Evolutionary conservation across 108 stramenopile species (phyloP).

Genomic region (Skeletonema grethae): DNA sequence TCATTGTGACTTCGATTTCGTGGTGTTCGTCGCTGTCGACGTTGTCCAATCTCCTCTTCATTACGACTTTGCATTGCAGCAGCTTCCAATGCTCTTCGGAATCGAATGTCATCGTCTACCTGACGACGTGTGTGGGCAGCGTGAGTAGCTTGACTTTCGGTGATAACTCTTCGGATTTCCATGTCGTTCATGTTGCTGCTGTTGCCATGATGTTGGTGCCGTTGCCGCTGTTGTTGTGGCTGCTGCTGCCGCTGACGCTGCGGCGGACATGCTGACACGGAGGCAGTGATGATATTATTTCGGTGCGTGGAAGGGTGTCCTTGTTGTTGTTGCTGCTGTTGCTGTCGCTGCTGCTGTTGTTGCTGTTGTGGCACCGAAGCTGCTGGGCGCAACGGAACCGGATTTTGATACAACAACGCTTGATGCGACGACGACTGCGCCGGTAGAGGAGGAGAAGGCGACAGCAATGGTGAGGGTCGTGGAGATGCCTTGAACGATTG

Average conservation of each 20-base stretch:
- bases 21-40: not conserved
- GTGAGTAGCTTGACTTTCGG: conserved; percentile 14
- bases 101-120: conserved; percentile 18
- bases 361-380: not conserved
- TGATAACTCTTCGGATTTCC: conserved; percentile 9
- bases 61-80: conserved; percentile 2
- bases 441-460: too few species aligned
- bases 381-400: not conserved
- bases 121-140: conserved; percentile 19
- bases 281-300: not conserved
- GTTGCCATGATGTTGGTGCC: not conserved
- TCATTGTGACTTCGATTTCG: not conserved
- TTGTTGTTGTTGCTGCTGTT: too few species aligned
- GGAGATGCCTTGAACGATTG: too few species aligned
- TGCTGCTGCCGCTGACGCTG: not conserved
- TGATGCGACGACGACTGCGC: too few species aligned
- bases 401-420: too few species aligned
- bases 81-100: conserved; percentile 16
- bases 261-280: not conserved
- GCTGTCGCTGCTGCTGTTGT: too few species aligned
- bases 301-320: not conserved
- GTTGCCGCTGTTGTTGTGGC: not conserved
- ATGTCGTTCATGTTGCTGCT: not conserved
- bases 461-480: too few species aligned
- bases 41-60: not conserved